Percentiles rank a stretch among this genome's conserved stretches.
phyloP scores from a whole-genome alignment of 2,329 filamentous ascomycete species.

The Fusarium nygamai region DNA sequence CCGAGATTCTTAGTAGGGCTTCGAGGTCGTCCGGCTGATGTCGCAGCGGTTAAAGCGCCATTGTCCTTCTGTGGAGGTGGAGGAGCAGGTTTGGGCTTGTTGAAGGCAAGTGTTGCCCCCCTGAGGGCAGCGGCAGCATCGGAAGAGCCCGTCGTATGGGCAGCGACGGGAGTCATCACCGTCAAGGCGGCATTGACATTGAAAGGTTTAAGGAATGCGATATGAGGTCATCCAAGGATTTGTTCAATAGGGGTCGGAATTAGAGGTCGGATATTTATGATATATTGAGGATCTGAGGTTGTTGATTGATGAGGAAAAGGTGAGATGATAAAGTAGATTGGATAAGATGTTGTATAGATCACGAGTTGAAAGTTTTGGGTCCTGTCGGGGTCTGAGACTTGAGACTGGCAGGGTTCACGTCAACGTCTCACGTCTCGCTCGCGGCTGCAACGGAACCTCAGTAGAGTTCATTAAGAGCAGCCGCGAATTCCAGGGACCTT shows the following conservation, averaged over 20 bases:
- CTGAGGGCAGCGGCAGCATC: conserved; percentile 59
- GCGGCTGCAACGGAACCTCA: conserved; percentile 27
- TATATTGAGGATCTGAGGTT: neutral
- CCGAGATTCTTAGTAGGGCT: conserved; percentile 42
- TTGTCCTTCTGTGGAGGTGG: conserved; percentile 45
- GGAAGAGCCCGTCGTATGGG: conserved; percentile 44
- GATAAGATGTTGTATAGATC: conserved; percentile 6
- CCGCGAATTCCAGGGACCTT: conserved; percentile 29
- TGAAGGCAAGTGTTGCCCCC: conserved; percentile 66
- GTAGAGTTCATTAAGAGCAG: neutral
- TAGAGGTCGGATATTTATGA: neutral
- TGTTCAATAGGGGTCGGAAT: neutral
- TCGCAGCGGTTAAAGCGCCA: conserved; percentile 58
- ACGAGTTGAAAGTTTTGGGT: neutral
- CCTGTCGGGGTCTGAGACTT: neutral
- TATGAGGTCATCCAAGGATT: conserved; percentile 27
- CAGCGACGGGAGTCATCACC: conserved; percentile 50
- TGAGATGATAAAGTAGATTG: neutral
- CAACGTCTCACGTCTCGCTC: conserved; percentile 11
- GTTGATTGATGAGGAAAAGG: neutral
- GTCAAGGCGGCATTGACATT: conserved; percentile 32
- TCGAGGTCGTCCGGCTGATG: conserved; percentile 49
- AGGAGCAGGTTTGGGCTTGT: conserved; percentile 48
- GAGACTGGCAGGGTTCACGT: conserved; percentile 14
- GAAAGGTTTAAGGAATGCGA: conserved; percentile 15